A percentile compares a stretch with the other conserved stretches of the same genome.
Conservation (phyloP, 106 monocot genomes). For the Xerophyta viscosa region DNA sequence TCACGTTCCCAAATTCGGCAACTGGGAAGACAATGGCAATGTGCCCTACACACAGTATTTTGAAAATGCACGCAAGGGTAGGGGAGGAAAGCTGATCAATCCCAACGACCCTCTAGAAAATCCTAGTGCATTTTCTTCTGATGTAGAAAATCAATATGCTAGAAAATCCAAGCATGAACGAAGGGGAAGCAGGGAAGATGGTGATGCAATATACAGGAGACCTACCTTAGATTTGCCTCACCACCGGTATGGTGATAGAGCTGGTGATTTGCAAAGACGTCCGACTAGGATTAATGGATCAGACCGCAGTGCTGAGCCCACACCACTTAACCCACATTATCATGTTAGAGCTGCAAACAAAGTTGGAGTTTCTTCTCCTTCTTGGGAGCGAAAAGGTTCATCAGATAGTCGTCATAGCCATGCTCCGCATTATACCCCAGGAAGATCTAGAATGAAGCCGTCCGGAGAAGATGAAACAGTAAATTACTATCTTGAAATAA, state of each 20-base stretch:
- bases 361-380: constrained; percentile 24
- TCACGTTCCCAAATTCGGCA: constrained; percentile 69
- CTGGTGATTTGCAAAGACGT: constrained; percentile 10
- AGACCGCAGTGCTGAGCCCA: constrained; percentile 31
- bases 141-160: constrained; percentile 3
- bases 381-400: constrained; percentile 30
- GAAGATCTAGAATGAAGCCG: constrained; percentile 21
- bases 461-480: constrained; percentile 44
- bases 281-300: constrained; percentile 8
- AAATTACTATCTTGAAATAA: constrained; percentile 3
- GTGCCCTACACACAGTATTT: constrained; percentile 63
- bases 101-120: constrained; percentile 65
- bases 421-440: constrained; percentile 21
- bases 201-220: constrained; percentile 1
- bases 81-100: constrained; percentile 21
- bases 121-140: constrained; percentile 33
- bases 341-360: constrained; percentile 25
- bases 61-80: constrained; percentile 56
- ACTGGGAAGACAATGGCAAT: constrained; percentile 45
- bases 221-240: background rate
- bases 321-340: constrained; percentile 40
- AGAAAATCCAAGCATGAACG: constrained; percentile 15
- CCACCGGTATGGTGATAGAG: constrained; percentile 3
- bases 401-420: constrained; percentile 19
- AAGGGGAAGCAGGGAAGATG: constrained; percentile 16